A percentile compares a stretch with the other conserved stretches of the same genome.
Evolutionary conservation across 2,329 filamentous ascomycete species (phyloP).

Genomic region (Pseudogymnoascus sp.): DNA sequence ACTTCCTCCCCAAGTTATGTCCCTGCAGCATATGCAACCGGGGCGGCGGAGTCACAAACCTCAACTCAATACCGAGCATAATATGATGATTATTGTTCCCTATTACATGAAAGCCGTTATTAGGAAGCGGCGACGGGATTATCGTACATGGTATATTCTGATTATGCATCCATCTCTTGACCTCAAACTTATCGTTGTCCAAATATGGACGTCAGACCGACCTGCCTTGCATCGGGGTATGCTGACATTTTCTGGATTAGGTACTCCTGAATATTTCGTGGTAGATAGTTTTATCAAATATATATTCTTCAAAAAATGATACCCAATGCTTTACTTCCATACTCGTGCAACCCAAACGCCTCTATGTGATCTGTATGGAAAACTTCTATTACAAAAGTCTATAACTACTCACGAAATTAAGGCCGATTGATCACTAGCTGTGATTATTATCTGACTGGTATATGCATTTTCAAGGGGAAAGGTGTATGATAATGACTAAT

Average conservation of each 20-base stretch:
- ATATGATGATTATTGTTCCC: conserved; percentile 7
- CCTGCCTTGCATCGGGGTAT: neutral
- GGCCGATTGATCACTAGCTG: neutral
- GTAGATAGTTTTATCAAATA: neutral
- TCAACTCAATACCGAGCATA: neutral
- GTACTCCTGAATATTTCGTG: neutral
- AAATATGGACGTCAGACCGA: neutral
- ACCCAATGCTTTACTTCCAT: neutral
- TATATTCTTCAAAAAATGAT: neutral
- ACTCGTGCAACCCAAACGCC: neutral
- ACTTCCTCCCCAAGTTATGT: neutral
- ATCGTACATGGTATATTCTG: conserved; percentile 8
- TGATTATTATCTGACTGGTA: neutral
- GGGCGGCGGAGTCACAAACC: neutral
- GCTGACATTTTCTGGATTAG: neutral
- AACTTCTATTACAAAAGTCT: neutral
- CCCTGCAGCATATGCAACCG: neutral
- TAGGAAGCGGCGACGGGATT: conserved; percentile 4
- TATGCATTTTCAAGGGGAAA: neutral
- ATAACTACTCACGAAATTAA: neutral
- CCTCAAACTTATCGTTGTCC: neutral
- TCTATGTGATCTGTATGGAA: neutral
- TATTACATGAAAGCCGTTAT: conserved; percentile 7
- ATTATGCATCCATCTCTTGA: neutral
- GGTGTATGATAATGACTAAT: neutral